phyloP scores from a whole-genome alignment of 306 rosid genomes.

The Gastrolobium villosum region DNA sequence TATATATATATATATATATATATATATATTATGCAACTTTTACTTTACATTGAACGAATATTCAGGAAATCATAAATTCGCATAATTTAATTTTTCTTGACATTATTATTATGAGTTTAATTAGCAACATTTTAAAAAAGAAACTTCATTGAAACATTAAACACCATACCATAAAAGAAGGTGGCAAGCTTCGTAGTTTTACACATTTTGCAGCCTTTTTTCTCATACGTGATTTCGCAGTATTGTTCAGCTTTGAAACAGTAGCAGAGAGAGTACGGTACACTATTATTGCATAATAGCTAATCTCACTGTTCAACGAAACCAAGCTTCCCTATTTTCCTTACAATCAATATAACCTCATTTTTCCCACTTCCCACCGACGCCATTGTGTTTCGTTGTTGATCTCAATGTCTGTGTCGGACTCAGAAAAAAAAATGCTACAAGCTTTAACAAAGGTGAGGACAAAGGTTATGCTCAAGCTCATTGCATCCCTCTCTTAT shows the following conservation, averaged over 20 bases:
- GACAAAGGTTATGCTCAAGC: not conserved
- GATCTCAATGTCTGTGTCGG: constrained; percentile 43
- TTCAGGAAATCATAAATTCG: not conserved
- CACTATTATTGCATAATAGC: constrained; percentile 49
- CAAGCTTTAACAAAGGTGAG: constrained; percentile 30
- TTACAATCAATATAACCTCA: constrained; percentile 5
- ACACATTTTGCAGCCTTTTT: constrained; percentile 19
- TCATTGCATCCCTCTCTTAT: constrained; percentile 33
- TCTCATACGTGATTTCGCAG: not conserved
- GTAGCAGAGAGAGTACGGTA: constrained; percentile 20
- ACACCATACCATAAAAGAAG: too few species aligned
- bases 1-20: too few species aligned
- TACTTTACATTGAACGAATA: not conserved
- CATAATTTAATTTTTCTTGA: not conserved
- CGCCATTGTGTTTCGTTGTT: constrained; percentile 16
- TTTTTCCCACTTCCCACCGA: constrained; percentile 6
- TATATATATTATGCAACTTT: too few species aligned
- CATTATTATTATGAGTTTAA: not conserved
- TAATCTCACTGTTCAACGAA: constrained; percentile 34
- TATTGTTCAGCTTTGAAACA: constrained; percentile 8
- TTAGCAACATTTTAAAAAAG: not conserved
- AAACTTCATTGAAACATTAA: too few species aligned
- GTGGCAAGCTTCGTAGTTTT: constrained; percentile 39
- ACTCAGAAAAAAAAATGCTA: constrained; percentile 47
- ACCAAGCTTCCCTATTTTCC: not conserved